Evolutionary conservation across 2,329 filamentous ascomycete genomes (phyloP), one percentile per base, ranked within the genome.

Genomic region (Alternaria triticina): DNA sequence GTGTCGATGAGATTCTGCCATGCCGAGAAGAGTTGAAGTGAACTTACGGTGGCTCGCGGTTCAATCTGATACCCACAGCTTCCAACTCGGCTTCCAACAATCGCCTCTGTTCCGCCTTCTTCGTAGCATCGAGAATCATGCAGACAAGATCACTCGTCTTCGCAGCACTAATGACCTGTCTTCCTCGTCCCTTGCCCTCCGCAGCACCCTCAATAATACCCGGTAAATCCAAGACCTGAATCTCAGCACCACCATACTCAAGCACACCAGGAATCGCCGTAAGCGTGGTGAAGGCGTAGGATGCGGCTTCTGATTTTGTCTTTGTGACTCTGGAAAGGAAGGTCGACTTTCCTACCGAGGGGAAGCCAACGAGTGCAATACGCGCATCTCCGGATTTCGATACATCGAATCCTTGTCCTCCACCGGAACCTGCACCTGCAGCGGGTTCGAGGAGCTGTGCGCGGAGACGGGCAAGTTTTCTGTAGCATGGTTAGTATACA

Each of bases 241-340:
- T 98, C 82, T 99, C 96, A 1, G 96, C 96, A 57, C 96, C 96
- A 12, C 94, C 96, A 82, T 99, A 99, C 84, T 97, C 95, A 58
- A 99, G 87, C 43, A 99, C 96, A 71, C 96, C 96, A 1, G 96
- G 96, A 71, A 99, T 99, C 36, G 96, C 96, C 10, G 96, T 99
- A 47, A 99, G 86, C 2, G 96, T 99, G 11, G 96, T 99, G 88
- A 99, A 99, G 60, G 95, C 90, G 79, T 99, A 99, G 0, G 96
- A 92, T 1, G 96, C 96, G 27, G 97, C 94, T 80, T 97, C 95
- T 54, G 94, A 97, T 77, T 93, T 94, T 43, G 96, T 99, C 83
- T 97, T 98, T 54, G 96, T 99, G 79, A 99, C 96, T 78, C 98
- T 97, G 52, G 94, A 97, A n/a, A 99, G 81, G 78, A 99, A 98